Conservation (phyloP, 352 stramenopile genomes). For the Globisporangium solare region DNA sequence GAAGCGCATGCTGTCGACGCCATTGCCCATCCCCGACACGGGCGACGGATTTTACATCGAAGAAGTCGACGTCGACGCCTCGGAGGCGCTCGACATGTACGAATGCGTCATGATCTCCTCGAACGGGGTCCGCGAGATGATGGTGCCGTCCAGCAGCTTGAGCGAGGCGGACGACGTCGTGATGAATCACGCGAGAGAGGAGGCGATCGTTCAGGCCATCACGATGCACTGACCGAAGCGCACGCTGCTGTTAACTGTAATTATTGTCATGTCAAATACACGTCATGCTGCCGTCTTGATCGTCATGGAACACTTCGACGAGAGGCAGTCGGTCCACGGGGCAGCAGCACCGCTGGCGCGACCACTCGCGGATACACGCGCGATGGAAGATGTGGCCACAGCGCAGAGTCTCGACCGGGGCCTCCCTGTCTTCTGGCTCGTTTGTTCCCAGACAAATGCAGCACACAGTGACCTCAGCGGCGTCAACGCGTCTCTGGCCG, state of each 20-base stretch:
- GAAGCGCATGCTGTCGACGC: slow-evolving; percentile 24
- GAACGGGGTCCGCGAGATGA: slow-evolving; percentile 50
- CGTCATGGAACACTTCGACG: neutral
- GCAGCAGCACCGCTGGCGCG: slow-evolving; percentile 22
- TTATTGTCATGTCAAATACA: neutral
- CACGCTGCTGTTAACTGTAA: no score
- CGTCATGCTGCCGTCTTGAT: slow-evolving; percentile 2
- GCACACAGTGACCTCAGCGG: slow-evolving; percentile 3
- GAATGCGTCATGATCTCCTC: slow-evolving; percentile 50
- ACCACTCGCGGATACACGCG: slow-evolving; percentile 24
- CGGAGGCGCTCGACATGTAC: slow-evolving; percentile 21
- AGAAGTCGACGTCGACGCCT: slow-evolving; percentile 31
- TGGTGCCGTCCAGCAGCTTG: slow-evolving; percentile 9
- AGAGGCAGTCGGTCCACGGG: slow-evolving; percentile 23
- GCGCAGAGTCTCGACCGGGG: slow-evolving; percentile 12
- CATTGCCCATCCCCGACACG: slow-evolving; percentile 26
- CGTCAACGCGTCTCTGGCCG: neutral
- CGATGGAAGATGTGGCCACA: slow-evolving; percentile 32
- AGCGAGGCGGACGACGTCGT: slow-evolving; percentile 21
- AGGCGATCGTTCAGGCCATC: slow-evolving; percentile 47
- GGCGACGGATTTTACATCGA: slow-evolving; percentile 57
- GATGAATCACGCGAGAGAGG: slow-evolving; percentile 31
- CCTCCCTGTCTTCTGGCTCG: neutral
- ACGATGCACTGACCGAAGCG: slow-evolving; percentile 16
- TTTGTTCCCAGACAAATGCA: slow-evolving; percentile 29